These are phyloP conservation scores for Aschersonia sp. DNA, from an alignment of 2,329 filamentous ascomycete species.

Conservation along the genomic window DNA sequence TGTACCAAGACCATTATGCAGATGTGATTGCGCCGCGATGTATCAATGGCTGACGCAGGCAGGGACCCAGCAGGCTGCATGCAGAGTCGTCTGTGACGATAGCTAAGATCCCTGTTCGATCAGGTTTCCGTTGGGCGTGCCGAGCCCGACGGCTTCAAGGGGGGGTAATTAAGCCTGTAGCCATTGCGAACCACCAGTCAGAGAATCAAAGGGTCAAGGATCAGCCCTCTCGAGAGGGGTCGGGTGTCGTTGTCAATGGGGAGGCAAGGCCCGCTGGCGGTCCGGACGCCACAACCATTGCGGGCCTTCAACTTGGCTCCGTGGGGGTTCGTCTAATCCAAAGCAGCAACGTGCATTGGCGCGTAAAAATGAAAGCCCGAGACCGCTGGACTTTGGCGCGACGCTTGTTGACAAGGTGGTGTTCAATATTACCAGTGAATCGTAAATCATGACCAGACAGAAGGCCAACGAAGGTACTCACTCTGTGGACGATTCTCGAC, in stretches of 20 bases:
- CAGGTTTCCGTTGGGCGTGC: constrained; percentile 20
- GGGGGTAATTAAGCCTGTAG: no score
- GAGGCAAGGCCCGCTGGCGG: constrained; percentile 2
- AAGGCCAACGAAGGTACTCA: no score
- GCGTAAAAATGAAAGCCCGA: constrained; percentile 13
- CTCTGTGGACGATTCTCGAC: no score
- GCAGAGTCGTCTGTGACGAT: constrained; percentile 14
- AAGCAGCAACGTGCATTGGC: background rate
- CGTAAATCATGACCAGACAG: no score
- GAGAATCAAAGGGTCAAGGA: background rate
- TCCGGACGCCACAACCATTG: background rate
- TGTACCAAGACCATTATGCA: no score
- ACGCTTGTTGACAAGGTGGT: no score
- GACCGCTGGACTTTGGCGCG: constrained; percentile 4
- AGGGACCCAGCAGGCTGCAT: constrained; percentile 15
- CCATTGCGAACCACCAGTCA: no score
- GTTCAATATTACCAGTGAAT: no score
- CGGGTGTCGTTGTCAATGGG: background rate
- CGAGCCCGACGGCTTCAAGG: constrained; percentile 8
- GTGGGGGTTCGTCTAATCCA: background rate
- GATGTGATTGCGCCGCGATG: constrained; percentile 26
- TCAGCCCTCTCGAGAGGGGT: background rate
- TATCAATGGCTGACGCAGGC: constrained; percentile 13
- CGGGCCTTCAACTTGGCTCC: background rate
- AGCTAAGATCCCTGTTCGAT: constrained; percentile 5